Percentiles rank a stretch among this genome's conserved stretches.
These are phyloP conservation scores for Corymbia calophylla DNA, from an alignment of 441 rosid genomes.

Conservation along the genomic window DNA sequence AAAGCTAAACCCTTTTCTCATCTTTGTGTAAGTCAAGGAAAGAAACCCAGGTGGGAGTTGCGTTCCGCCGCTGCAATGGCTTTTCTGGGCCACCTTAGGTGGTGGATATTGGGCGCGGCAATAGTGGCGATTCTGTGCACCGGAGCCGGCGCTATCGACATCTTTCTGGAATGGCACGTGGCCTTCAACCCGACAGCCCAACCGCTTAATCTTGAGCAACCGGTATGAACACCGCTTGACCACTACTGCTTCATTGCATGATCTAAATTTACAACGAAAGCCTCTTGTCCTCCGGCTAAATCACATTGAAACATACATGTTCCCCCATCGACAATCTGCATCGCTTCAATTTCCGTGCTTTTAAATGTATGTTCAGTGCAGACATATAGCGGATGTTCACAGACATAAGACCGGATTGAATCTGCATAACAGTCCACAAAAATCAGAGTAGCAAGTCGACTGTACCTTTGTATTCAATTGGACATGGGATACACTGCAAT, in stretches of 20 bases:
- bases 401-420: background rate
- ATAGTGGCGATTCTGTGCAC: background rate
- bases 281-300: background rate
- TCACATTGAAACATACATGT: background rate
- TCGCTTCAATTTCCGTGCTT: background rate
- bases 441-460: background rate
- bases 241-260: background rate
- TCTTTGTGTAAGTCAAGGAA: background rate
- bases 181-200: conserved; percentile 9
- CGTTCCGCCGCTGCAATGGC: background rate
- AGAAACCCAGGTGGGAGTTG: background rate
- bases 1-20: background rate
- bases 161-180: conserved; percentile 41
- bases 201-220: conserved; percentile 22
- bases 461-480: background rate
- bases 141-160: conserved; percentile 10
- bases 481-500: background rate
- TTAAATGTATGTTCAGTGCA: background rate
- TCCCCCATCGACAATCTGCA: background rate
- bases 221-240: conserved; percentile 14
- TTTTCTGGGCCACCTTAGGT: background rate
- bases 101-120: background rate
- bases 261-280: background rate
- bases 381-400: background rate
- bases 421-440: background rate